A percentile compares a stretch with the other conserved stretches of the same genome.
Evolutionary conservation across 2,329 filamentous ascomycete species (phyloP).

Genomic region (Aspergillus sp.): DNA sequence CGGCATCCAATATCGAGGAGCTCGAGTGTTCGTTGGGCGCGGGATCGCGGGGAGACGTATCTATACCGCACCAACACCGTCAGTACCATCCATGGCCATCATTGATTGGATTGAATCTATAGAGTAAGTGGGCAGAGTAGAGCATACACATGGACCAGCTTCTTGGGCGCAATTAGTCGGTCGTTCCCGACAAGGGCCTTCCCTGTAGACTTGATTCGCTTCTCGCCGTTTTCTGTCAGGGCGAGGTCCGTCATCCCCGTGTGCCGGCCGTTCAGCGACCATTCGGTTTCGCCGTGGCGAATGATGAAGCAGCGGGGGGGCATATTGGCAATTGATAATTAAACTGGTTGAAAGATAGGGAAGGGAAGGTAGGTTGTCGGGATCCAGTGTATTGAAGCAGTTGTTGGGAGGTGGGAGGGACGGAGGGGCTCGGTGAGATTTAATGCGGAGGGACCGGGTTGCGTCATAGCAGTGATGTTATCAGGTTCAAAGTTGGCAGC

Average conservation of each 20-base stretch:
- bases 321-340: constrained; percentile 25
- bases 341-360: not conserved
- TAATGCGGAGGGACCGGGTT: not conserved
- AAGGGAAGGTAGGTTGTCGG: not conserved
- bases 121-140: not conserved
- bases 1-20: constrained; percentile 72
- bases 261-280: constrained; percentile 83
- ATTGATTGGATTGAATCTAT: not conserved
- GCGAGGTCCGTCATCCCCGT: constrained; percentile 86
- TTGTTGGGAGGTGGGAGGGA: not conserved
- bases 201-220: constrained; percentile 72
- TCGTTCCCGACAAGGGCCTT: constrained; percentile 81
- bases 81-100: not conserved
- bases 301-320: constrained; percentile 77
- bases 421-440: not conserved
- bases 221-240: constrained; percentile 78
- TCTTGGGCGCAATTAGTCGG: constrained; percentile 77
- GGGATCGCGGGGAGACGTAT: constrained; percentile 82
- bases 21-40: constrained; percentile 87
- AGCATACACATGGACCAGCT: constrained; percentile 76
- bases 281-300: constrained; percentile 93
- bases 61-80: constrained; percentile 30
- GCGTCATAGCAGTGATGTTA: constrained; percentile 3
- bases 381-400: not conserved
- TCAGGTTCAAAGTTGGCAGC: not conserved